Evolutionary conservation across 352 stramenopile genomes (phyloP).

Genomic region (Aphanomyces astaci): DNA sequence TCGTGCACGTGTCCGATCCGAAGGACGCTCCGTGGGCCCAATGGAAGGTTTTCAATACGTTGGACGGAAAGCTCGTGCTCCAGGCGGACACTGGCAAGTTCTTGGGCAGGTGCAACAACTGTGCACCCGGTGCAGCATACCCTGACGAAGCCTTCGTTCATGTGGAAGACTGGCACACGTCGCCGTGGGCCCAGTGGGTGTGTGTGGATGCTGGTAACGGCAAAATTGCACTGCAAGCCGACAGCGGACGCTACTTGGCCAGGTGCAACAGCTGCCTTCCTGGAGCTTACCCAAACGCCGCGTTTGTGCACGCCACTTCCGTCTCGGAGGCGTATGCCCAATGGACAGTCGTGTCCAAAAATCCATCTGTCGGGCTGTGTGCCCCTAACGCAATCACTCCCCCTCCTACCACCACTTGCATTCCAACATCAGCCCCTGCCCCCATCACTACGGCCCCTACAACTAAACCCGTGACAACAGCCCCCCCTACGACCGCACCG

Average conservation of each 20-base stretch:
- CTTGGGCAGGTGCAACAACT: slow-evolving; percentile 16
- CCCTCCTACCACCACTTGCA: too few relatives aligned
- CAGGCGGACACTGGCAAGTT: slow-evolving; percentile 10
- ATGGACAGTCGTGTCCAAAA: neutral
- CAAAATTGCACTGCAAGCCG: slow-evolving; percentile 6
- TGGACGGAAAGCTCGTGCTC: too few relatives aligned
- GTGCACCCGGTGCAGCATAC: neutral
- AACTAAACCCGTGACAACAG: too few relatives aligned
- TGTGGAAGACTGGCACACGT: neutral
- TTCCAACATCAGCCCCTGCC: too few relatives aligned
- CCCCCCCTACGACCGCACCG: too few relatives aligned
- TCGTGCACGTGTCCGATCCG: neutral
- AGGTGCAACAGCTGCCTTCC: slow-evolving; percentile 16
- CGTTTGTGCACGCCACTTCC: neutral
- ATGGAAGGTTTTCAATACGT: slow-evolving; percentile 12
- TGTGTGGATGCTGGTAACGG: slow-evolving; percentile 9
- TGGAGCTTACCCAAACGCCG: neutral
- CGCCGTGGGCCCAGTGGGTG: slow-evolving; percentile 9
- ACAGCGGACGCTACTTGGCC: neutral
- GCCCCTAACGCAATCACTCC: too few relatives aligned
- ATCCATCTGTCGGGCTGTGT: too few relatives aligned
- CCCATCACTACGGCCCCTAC: too few relatives aligned
- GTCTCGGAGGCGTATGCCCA: neutral
- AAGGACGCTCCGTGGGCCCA: neutral
- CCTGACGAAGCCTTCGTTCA: slow-evolving; percentile 5